Percentiles rank a stretch among this genome's conserved stretches.
phyloP scores from a whole-genome alignment of 192 early-diverging fungal genomes.

The Backusella sp. region DNA sequence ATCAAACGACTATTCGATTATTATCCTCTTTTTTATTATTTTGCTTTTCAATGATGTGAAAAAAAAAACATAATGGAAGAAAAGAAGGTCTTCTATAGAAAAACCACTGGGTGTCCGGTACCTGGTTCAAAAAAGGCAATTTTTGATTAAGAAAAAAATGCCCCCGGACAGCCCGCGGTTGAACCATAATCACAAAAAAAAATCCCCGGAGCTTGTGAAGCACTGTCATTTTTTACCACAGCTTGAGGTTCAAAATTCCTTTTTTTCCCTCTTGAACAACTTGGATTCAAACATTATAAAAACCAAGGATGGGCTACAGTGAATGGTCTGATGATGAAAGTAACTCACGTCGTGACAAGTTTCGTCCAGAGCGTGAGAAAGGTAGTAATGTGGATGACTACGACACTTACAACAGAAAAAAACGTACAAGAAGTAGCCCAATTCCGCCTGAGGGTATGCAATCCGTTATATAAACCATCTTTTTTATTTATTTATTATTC shows the following conservation, averaged over 20 bases:
- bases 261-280: not conserved
- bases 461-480: slow-evolving; percentile 9
- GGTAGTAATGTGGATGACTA: slow-evolving; percentile 16
- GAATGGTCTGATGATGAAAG: slow-evolving; percentile 40
- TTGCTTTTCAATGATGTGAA: not conserved
- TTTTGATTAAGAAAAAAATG: no score
- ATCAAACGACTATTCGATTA: not conserved
- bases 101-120: no score
- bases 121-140: no score
- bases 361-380: slow-evolving; percentile 33
- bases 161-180: no score
- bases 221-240: no score
- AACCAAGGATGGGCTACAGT: slow-evolving; percentile 16
- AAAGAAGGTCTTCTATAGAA: no score
- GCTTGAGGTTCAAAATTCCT: no score
- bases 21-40: not conserved
- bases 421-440: slow-evolving; percentile 30
- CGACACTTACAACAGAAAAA: slow-evolving; percentile 30
- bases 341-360: slow-evolving; percentile 33
- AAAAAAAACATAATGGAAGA: no score
- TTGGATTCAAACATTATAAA: slow-evolving; percentile 6
- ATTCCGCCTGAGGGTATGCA: slow-evolving; percentile 36
- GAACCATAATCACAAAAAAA: no score
- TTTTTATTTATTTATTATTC: not conserved
- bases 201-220: no score